A percentile compares a stretch with the other conserved stretches of the same genome.
phyloP scores from a whole-genome alignment of 352 stramenopile species.

The Thalassiosira mediterranea region DNA sequence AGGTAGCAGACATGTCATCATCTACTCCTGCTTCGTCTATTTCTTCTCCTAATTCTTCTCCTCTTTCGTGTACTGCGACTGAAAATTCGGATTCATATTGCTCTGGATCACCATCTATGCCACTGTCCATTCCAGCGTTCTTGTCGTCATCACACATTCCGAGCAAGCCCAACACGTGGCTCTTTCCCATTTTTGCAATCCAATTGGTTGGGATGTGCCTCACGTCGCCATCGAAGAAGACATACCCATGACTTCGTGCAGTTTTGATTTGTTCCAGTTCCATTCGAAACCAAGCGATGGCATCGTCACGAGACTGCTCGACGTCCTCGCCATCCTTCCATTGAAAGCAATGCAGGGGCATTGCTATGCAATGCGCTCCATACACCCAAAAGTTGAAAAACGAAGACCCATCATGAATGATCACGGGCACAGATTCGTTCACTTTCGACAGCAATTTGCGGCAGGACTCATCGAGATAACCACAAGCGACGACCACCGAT shows the following conservation, averaged over 20 bases:
- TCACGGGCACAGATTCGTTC: slow-evolving; percentile 84
- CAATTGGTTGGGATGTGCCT: slow-evolving; percentile 48
- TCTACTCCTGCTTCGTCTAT: too few relatives aligned
- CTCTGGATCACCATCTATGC: slow-evolving; percentile 44
- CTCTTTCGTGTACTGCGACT: slow-evolving; percentile 20
- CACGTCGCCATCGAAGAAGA: slow-evolving; percentile 74
- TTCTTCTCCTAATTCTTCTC: too few relatives aligned
- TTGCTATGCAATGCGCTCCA: slow-evolving; percentile 76
- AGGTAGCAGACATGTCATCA: slow-evolving; percentile 58
- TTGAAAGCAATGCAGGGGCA: slow-evolving; percentile 49
- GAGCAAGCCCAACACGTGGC: slow-evolving; percentile 55
- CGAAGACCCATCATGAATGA: slow-evolving; percentile 78
- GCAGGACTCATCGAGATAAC: slow-evolving; percentile 57
- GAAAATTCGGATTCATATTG: too few relatives aligned
- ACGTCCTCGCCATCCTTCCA: slow-evolving; percentile 9
- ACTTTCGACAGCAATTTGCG: slow-evolving; percentile 79
- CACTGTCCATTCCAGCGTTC: too few relatives aligned
- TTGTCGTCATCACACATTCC: slow-evolving; percentile 47
- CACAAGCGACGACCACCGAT: slow-evolving; percentile 70
- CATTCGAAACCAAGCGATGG: slow-evolving; percentile 70
- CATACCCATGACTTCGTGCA: slow-evolving; percentile 67
- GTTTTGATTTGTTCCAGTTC: slow-evolving; percentile 80
- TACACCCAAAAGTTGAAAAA: slow-evolving; percentile 85
- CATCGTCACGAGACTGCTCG: slow-evolving; percentile 11
- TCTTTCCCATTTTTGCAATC: slow-evolving; percentile 67